These are phyloP conservation scores for Phytophthora aleatoria DNA, from an alignment of 352 stramenopile genomes.

Conservation along the genomic window DNA sequence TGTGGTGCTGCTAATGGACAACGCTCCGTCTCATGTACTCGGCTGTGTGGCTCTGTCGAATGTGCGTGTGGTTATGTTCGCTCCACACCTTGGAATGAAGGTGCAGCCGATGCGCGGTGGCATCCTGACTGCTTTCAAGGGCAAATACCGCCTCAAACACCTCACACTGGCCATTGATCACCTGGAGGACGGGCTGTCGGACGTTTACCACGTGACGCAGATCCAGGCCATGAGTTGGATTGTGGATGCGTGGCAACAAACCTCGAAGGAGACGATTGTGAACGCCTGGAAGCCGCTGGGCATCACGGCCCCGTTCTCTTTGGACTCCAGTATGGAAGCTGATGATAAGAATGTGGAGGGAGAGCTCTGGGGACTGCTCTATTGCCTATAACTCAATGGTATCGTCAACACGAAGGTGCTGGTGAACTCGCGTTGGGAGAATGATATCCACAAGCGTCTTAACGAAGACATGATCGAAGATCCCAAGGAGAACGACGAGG, in stretches of 20 bases:
- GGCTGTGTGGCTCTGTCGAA: slow-evolving; percentile 85
- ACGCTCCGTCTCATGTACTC: slow-evolving; percentile 83
- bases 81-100: slow-evolving; percentile 83
- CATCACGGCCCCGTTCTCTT: slow-evolving; percentile 63
- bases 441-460: slow-evolving; percentile 88
- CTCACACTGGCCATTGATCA: slow-evolving; percentile 85
- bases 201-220: slow-evolving; percentile 86
- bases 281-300: slow-evolving; percentile 82
- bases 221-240: slow-evolving; percentile 89
- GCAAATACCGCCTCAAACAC: slow-evolving; percentile 87
- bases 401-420: slow-evolving; percentile 88
- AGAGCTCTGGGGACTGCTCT: slow-evolving; percentile 85
- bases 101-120: slow-evolving; percentile 85
- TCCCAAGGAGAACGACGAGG: slow-evolving; percentile 78
- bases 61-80: slow-evolving; percentile 87
- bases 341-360: slow-evolving; percentile 89
- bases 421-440: slow-evolving; percentile 89
- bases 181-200: slow-evolving; percentile 72
- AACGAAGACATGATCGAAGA: slow-evolving; percentile 91
- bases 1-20: slow-evolving; percentile 87
- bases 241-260: slow-evolving; percentile 83
- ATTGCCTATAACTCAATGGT: slow-evolving; percentile 84
- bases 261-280: slow-evolving; percentile 75
- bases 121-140: slow-evolving; percentile 86
- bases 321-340: slow-evolving; percentile 59